These are phyloP conservation scores for Cladosporium sp. DNA, from an alignment of 2,329 filamentous ascomycete genomes.

Conservation along the genomic window DNA sequence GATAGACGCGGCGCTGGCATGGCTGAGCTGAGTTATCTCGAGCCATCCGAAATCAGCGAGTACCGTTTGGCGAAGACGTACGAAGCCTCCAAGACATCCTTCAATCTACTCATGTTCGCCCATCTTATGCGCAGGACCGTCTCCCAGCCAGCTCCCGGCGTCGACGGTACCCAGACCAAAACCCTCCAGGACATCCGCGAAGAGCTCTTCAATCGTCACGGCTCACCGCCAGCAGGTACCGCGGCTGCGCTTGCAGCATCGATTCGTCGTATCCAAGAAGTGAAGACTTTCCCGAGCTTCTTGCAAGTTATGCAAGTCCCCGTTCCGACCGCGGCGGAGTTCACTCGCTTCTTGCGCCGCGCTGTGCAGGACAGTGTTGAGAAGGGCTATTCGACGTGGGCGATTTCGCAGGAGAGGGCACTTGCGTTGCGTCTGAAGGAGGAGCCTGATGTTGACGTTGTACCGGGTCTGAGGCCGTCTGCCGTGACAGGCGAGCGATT, in stretches of 20 bases:
- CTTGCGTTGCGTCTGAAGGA: constrained; percentile 21
- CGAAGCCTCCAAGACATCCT: constrained; percentile 26
- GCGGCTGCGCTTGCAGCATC: constrained; percentile 23
- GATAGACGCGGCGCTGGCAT: constrained; percentile 23
- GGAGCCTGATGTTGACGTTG: constrained; percentile 15
- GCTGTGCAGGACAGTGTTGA: constrained; percentile 24
- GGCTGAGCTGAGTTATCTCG: constrained; percentile 27
- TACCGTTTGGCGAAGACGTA: constrained; percentile 28
- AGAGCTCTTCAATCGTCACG: constrained; percentile 26
- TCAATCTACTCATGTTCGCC: constrained; percentile 28
- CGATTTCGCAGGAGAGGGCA: constrained; percentile 25
- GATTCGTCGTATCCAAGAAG: constrained; percentile 26
- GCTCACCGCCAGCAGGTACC: constrained; percentile 25
- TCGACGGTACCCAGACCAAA: background rate
- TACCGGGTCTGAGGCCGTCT: background rate
- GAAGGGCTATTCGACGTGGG: constrained; percentile 25
- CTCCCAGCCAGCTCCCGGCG: background rate
- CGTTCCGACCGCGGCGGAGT: constrained; percentile 15
- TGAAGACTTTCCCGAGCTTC: constrained; percentile 24
- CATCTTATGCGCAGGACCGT: constrained; percentile 28
- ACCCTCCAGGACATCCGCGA: constrained; percentile 22
- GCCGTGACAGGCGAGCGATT: background rate
- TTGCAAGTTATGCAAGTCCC: constrained; percentile 23
- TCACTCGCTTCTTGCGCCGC: constrained; percentile 23
- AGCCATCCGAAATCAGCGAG: constrained; percentile 22